Evolutionary conservation across 805 yeast genomes (phyloP), one percentile per base, ranked within the genome.

Genomic region (Candida namnaoensis): DNA sequence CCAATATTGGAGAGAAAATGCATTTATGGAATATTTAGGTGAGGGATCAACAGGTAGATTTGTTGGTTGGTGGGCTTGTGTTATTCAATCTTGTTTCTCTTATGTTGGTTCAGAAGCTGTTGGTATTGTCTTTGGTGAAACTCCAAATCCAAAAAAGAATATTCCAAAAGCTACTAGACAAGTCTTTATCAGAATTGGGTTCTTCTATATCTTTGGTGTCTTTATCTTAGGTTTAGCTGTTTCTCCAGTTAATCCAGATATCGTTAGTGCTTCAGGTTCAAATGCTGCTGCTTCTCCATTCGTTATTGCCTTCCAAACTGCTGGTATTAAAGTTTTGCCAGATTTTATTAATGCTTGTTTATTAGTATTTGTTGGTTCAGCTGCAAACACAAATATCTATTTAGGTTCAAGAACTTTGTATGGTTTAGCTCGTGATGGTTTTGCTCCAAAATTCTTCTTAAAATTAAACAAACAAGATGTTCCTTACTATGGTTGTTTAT

Each of bases 261-360:
- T 82, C 46, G 34, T 61, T 25, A 24, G 15, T 70, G 78, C 79
- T 13, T 70, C 76, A 39, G 58, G 64, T 9, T 41, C 62, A n/a
- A 62, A 75, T 36, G 88, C 90, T 3, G 72, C 82, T 35, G 88
- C 91, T 19, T 82, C 93, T 13, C 95, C 95, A 34, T 86, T 85
- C 53, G 90, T 85, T 41, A 80, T 85, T 54, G 95, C 95, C 38
- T 80, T 86, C 53, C 73, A 73, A 47, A 74, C 72, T 49, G 84
- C 88, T 14, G 60, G 69, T 15, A 84, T 86, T 47, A 52, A 58
- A 8, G 90, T 77, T 1, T 65, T 87, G 47, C 88, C 88, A 34
- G 83, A 81, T 50, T 71, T 88, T 38, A 68, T 88, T 54, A 88
- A 88, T 58, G 91, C 81, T 3, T 79, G 86, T 58, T 82, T 88